Evolutionary conservation across 352 stramenopile species (phyloP).

Genomic region (Globisporangium middletonii): DNA sequence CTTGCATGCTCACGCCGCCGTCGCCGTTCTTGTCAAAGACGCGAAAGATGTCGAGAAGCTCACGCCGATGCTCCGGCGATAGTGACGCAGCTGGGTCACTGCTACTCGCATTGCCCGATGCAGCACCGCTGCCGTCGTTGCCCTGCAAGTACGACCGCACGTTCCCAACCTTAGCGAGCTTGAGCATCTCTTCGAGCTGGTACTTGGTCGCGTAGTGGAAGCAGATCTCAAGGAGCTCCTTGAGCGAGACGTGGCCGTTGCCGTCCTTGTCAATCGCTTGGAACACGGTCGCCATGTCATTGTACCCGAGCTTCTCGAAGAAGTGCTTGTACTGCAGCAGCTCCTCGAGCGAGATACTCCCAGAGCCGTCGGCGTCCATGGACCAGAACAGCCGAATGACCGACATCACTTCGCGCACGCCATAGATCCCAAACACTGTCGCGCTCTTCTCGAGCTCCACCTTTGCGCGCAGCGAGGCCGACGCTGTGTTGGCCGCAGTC

Average conservation of each 20-base stretch:
- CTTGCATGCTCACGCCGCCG: conserved; percentile 58
- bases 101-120: conserved; percentile 1
- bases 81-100: conserved; percentile 6
- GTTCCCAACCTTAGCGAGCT: conserved; percentile 59
- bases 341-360: conserved; percentile 44
- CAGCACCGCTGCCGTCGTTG: neutral
- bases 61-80: conserved; percentile 25
- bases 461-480: conserved; percentile 4
- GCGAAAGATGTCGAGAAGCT: conserved; percentile 58
- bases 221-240: conserved; percentile 54
- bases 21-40: conserved; percentile 70
- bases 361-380: conserved; percentile 65
- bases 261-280: conserved; percentile 67
- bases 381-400: conserved; percentile 68
- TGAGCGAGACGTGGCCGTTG: conserved; percentile 46
- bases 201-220: conserved; percentile 58
- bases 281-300: conserved; percentile 56
- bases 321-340: conserved; percentile 48
- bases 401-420: conserved; percentile 64
- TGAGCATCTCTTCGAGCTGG: conserved; percentile 64
- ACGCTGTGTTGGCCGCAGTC: neutral
- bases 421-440: conserved; percentile 59
- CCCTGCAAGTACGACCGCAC: conserved; percentile 41
- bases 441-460: conserved; percentile 24
- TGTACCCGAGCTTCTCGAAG: conserved; percentile 64